These are phyloP conservation scores for Lachancea cidri DNA, from an alignment of 805 yeast species.

Conservation along the genomic window DNA sequence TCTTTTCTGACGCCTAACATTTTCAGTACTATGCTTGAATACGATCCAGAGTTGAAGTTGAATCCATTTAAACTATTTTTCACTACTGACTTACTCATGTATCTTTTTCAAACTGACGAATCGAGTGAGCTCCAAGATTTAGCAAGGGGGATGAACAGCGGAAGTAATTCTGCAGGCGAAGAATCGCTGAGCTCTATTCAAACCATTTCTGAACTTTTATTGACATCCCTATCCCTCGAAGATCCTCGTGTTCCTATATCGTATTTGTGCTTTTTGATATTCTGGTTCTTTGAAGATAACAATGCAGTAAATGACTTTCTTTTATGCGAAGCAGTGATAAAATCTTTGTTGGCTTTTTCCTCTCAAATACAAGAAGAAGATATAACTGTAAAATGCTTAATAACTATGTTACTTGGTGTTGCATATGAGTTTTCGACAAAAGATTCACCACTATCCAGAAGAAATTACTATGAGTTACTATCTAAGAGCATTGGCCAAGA, in stretches of 20 bases:
- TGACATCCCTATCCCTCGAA: conserved; percentile 52
- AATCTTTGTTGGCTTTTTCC: conserved; percentile 62
- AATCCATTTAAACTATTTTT: conserved; percentile 91
- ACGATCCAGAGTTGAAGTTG: conserved; percentile 62
- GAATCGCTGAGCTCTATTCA: conserved; percentile 68
- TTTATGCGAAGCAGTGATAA: conserved; percentile 58
- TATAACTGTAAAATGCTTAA: conserved; percentile 64
- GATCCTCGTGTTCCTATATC: conserved; percentile 79
- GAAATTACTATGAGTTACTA: conserved; percentile 56
- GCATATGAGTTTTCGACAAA: conserved; percentile 76
- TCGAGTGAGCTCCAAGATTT: conserved; percentile 46
- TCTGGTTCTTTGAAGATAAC: conserved; percentile 75
- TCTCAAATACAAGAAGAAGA: conserved; percentile 46
- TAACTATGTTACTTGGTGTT: conserved; percentile 65
- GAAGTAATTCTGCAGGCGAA: conserved; percentile 42
- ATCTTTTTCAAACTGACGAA: conserved; percentile 43
- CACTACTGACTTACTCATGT: conserved; percentile 59
- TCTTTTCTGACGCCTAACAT: conserved; percentile 40
- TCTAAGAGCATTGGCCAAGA: conserved; percentile 73
- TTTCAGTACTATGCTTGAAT: conserved; percentile 66
- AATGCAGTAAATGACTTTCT: conserved; percentile 72
- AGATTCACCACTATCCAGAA: conserved; percentile 49
- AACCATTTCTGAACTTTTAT: conserved; percentile 68
- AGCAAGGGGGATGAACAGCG: conserved; percentile 48
- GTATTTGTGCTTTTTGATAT: conserved; percentile 65